Evolutionary conservation across 164 flowering plant genomes (phyloP).

Genomic region (Annona cherimola): DNA sequence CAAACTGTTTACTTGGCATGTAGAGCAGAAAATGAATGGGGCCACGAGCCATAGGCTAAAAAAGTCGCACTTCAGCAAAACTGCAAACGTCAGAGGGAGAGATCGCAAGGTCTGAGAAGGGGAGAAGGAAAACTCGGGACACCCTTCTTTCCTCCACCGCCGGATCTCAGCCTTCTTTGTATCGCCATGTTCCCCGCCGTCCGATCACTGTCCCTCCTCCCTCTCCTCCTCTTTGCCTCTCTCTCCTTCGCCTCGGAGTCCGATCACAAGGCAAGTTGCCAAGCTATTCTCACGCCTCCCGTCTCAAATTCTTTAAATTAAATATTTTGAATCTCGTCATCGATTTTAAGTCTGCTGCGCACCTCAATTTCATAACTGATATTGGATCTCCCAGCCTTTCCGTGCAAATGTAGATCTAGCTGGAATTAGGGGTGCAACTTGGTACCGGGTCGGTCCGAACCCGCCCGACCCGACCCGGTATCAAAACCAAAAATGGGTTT

Average conservation of each 20-base stretch:
- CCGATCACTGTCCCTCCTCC: slow-evolving; percentile 25
- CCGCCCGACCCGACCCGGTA: too few species aligned
- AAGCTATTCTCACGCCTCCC: neutral
- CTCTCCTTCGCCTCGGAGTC: slow-evolving; percentile 51
- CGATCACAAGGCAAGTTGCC: slow-evolving; percentile 57
- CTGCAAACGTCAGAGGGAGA: too few species aligned
- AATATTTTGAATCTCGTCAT: neutral
- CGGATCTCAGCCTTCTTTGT: neutral
- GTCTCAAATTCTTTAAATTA: neutral
- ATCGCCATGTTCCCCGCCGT: slow-evolving; percentile 37
- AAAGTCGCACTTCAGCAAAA: too few species aligned
- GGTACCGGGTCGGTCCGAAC: too few species aligned
- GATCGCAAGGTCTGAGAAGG: neutral
- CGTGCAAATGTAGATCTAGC: neutral
- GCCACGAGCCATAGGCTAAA: too few species aligned
- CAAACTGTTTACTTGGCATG: too few species aligned
- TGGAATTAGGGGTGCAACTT: too few species aligned
- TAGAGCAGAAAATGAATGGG: too few species aligned
- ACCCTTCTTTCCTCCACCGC: neutral
- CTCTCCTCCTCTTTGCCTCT: slow-evolving; percentile 14
- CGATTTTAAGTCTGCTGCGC: neutral
- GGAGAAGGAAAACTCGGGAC: neutral
- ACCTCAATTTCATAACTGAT: neutral
- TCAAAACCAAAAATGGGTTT: too few species aligned
- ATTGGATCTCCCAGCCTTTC: neutral